These are phyloP conservation scores for Castanea sativa DNA, from an alignment of 306 rosid species.

Conservation along the genomic window DNA sequence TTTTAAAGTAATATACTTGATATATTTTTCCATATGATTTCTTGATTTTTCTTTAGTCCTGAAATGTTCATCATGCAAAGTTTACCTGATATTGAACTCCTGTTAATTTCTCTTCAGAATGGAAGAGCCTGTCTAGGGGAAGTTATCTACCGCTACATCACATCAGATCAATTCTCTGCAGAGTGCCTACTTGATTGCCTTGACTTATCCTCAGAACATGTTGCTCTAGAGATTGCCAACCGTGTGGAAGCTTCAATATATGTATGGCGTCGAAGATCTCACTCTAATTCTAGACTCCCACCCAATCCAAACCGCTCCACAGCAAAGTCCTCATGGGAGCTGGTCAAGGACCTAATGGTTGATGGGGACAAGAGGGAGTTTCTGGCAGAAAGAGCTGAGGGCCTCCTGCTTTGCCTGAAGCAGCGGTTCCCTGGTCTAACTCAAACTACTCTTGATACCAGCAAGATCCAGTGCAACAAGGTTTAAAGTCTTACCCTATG, in stretches of 20 bases:
- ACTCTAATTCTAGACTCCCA: conserved; percentile 55
- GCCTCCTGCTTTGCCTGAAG: conserved; percentile 64
- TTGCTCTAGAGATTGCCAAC: conserved; percentile 87
- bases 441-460: conserved; percentile 81
- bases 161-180: conserved; percentile 78
- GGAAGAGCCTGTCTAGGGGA: conserved; percentile 94
- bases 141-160: conserved; percentile 74
- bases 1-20: background rate
- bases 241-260: conserved; percentile 81
- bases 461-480: conserved; percentile 93
- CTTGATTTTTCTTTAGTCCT: background rate
- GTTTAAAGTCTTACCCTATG: conserved; percentile 26
- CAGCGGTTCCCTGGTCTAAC: conserved; percentile 86
- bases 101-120: conserved; percentile 48
- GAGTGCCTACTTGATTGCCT: conserved; percentile 84
- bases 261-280: conserved; percentile 81
- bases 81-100: background rate
- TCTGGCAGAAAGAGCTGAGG: conserved; percentile 85
- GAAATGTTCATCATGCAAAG: background rate
- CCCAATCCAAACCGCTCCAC: conserved; percentile 62
- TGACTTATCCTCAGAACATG: conserved; percentile 92
- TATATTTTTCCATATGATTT: background rate
- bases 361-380: conserved; percentile 88
- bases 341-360: conserved; percentile 81
- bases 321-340: conserved; percentile 90